Evolutionary conservation across 2,329 filamentous ascomycete genomes (phyloP), one percentile per base, ranked within the genome.

Genomic region (Verticillium tricorpus): DNA sequence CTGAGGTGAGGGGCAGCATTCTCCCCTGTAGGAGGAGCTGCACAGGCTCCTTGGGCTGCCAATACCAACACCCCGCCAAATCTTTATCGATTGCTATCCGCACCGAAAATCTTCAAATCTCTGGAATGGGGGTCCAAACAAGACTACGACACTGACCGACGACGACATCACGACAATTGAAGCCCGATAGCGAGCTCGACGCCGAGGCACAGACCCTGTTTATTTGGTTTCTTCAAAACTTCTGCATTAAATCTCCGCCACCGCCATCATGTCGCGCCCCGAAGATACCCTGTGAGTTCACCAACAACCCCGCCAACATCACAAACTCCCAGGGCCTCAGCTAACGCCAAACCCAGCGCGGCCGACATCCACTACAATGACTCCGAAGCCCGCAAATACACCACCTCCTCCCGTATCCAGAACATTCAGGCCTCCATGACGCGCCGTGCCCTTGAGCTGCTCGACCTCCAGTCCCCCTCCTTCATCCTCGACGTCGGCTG

Each of bases 321-420:
- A 57, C 39, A 58, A 31, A 55, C 60, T 34, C 61, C 22, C 32
- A 15, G 34, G 9, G 34, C 9, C 34, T 4, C 34, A 60, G 22
- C 61, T 65, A 35, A 66, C 60, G 19, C 25, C 45, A 17, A 11
- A 15, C 37, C 61, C 74, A 96, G 92, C 73, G 92, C 93, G 58
- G 94, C 95, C 67, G 95, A 99, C 79, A 89, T 98, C 73, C 96
- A 96, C 82, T 99, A 99, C 84, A 90, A 97, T 82, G 94, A 98
- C 79, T 83, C 84, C 76, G 94, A 97, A 82, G 94, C 95, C 35
- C 90, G 91, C 74, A 98, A 98, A 82, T 99, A 99, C 82, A 98
- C 95, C 9, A 97, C 94, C 5, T 94, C 89, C 66, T 97, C 93
- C 5, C 92, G 95, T 66, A 98, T 99, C 73, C 92, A 95, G 71